Conservation (phyloP, 1,284 basidiomycete genomes). For the Cerrena zonata region DNA sequence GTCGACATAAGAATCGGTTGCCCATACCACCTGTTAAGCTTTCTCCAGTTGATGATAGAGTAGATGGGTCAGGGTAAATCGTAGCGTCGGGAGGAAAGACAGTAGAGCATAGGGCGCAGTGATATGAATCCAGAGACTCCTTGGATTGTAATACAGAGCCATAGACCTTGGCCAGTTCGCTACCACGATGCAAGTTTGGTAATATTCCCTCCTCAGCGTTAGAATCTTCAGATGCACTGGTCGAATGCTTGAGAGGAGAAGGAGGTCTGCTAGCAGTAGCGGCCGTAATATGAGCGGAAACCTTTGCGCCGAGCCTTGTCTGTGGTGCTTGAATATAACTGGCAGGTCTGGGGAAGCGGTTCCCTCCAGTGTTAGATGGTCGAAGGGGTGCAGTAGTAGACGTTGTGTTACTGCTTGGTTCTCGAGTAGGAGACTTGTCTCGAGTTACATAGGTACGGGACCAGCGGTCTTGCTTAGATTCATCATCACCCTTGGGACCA, state of each 20-base stretch:
- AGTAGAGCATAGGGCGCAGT: constrained; percentile 58
- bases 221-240: constrained; percentile 36
- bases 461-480: constrained; percentile 59
- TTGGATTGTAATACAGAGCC: constrained; percentile 76
- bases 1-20: constrained; percentile 60
- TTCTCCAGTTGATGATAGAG: constrained; percentile 18
- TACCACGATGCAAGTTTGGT: constrained; percentile 49
- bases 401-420: constrained; percentile 9
- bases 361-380: constrained; percentile 14
- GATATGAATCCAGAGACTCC: constrained; percentile 59
- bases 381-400: constrained; percentile 14
- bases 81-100: constrained; percentile 74
- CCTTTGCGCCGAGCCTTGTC: constrained; percentile 36
- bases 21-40: constrained; percentile 28
- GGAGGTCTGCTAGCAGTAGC: constrained; percentile 41
- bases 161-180: constrained; percentile 71
- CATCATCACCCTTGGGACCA: constrained; percentile 49
- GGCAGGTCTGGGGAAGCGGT: constrained; percentile 46
- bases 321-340: constrained; percentile 27
- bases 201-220: constrained; percentile 49
- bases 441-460: constrained; percentile 66
- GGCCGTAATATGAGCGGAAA: constrained; percentile 55
- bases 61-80: constrained; percentile 69
- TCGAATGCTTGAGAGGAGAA: constrained; percentile 49
- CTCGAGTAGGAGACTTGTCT: constrained; percentile 37